Evolutionary conservation across 768 basidiomycete genomes (phyloP).

Genomic region (Lyophyllum atratum): DNA sequence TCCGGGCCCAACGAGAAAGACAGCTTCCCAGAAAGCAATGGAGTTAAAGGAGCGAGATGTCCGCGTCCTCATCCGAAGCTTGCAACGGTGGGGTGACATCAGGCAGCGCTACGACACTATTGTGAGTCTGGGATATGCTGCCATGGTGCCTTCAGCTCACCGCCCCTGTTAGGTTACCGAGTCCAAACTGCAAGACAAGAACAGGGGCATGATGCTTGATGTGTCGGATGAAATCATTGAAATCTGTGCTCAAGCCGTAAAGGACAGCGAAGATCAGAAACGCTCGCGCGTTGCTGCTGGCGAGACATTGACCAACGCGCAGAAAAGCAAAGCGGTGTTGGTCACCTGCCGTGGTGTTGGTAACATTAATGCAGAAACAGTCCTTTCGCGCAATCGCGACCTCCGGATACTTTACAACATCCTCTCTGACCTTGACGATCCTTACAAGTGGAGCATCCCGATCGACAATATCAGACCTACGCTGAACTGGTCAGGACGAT

Average conservation of each 20-base stretch:
- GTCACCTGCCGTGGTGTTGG: conserved; percentile 87
- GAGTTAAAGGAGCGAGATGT: conserved; percentile 97
- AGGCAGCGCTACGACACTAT: conserved; percentile 92
- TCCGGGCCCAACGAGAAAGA: conserved; percentile 79
- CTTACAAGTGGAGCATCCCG: conserved; percentile 85
- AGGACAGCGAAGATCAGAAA: conserved; percentile 82
- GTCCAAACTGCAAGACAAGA: conserved; percentile 90
- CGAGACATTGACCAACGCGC: conserved; percentile 87
- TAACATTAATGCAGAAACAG: conserved; percentile 97
- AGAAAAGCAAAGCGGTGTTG: conserved; percentile 96
- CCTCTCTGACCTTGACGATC: conserved; percentile 70
- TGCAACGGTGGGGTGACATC: conserved; percentile 98
- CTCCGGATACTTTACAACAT: conserved; percentile 86
- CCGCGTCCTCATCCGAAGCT: conserved; percentile 89
- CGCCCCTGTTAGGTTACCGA: conserved; percentile 67
- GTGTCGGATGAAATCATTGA: conserved; percentile 93
- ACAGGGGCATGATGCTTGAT: conserved; percentile 87
- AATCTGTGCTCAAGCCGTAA: conserved; percentile 79
- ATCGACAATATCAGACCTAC: conserved; percentile 93
- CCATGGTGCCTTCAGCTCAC: background rate
- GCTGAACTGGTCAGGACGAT: conserved; percentile 94
- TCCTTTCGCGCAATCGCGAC: conserved; percentile 86
- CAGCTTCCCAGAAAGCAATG: conserved; percentile 91
- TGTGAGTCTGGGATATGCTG: conserved; percentile 48
- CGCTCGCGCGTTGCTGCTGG: conserved; percentile 75